These are phyloP conservation scores for Ilyonectria robusta DNA, from an alignment of 2,329 filamentous ascomycete genomes.

Conservation along the genomic window DNA sequence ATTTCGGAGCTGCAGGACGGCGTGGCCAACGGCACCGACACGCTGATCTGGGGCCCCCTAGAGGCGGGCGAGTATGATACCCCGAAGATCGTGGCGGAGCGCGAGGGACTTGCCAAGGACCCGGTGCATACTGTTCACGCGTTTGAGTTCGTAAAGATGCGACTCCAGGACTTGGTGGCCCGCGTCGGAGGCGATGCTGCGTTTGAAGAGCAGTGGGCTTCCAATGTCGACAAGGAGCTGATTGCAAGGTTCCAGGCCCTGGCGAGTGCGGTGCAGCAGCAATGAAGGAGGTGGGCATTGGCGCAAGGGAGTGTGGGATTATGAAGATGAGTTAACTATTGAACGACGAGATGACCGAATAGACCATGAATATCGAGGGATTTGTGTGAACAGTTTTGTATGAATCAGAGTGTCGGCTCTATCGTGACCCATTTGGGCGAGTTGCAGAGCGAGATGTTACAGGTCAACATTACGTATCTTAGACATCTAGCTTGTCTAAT, in stretches of 20 bases:
- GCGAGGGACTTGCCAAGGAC: slow-evolving; percentile 70
- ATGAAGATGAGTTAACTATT: slow-evolving; percentile 32
- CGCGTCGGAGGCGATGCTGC: slow-evolving; percentile 73
- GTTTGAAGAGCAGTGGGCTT: slow-evolving; percentile 78
- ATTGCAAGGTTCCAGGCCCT: slow-evolving; percentile 70
- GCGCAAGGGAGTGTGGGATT: slow-evolving; percentile 8
- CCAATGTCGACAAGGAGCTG: slow-evolving; percentile 83
- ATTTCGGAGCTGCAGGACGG: slow-evolving; percentile 76
- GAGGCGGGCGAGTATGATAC: slow-evolving; percentile 69
- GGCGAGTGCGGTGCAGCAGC: slow-evolving; percentile 43
- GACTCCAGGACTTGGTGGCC: slow-evolving; percentile 71
- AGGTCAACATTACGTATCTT: neutral
- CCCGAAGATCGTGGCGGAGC: slow-evolving; percentile 67
- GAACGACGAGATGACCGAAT: slow-evolving; percentile 38
- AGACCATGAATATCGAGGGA: slow-evolving; percentile 26
- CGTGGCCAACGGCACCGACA: slow-evolving; percentile 65
- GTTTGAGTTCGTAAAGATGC: slow-evolving; percentile 74
- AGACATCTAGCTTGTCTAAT: neutral
- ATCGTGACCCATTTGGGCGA: neutral
- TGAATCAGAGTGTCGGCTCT: neutral
- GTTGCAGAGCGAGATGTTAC: neutral
- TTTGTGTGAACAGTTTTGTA: slow-evolving; percentile 5
- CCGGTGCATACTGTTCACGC: slow-evolving; percentile 77
- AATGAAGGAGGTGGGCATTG: slow-evolving; percentile 4
- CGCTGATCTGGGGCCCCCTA: slow-evolving; percentile 62